Conservation (phyloP, 148 eudicot genomes). For the Amaranthus palmeri region DNA sequence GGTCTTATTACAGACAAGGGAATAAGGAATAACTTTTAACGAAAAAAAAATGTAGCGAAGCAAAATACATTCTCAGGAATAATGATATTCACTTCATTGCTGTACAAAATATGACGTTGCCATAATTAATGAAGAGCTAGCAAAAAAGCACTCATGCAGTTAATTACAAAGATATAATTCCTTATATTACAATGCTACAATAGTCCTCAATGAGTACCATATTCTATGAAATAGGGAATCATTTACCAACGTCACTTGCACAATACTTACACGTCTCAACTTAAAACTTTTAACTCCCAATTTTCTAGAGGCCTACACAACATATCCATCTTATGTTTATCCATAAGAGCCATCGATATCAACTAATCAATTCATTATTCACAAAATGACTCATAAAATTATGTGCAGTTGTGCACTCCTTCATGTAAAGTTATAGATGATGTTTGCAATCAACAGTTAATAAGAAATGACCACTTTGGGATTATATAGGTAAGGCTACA, state of each 20-base stretch:
- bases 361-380: background rate
- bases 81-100: background rate
- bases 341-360: background rate
- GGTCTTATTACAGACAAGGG: background rate
- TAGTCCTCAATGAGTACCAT: background rate
- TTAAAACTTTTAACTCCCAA: background rate
- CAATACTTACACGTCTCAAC: background rate
- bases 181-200: background rate
- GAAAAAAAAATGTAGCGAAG: background rate
- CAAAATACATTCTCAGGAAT: background rate
- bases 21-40: background rate
- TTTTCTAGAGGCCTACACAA: background rate
- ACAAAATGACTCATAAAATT: background rate
- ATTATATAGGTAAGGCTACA: no score
- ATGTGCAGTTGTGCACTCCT: no score
- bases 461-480: no score
- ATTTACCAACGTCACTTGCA: background rate
- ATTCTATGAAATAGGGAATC: background rate
- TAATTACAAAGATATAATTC: background rate
- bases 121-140: background rate
- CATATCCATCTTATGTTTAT: background rate
- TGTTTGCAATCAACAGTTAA: no score
- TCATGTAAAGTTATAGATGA: no score
- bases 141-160: no score
- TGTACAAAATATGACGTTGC: background rate